A percentile compares a stretch with the other conserved stretches of the same genome.
Evolutionary conservation across 148 eudicot genomes (phyloP).

Genomic region (Tetragonia tetragonoides): DNA sequence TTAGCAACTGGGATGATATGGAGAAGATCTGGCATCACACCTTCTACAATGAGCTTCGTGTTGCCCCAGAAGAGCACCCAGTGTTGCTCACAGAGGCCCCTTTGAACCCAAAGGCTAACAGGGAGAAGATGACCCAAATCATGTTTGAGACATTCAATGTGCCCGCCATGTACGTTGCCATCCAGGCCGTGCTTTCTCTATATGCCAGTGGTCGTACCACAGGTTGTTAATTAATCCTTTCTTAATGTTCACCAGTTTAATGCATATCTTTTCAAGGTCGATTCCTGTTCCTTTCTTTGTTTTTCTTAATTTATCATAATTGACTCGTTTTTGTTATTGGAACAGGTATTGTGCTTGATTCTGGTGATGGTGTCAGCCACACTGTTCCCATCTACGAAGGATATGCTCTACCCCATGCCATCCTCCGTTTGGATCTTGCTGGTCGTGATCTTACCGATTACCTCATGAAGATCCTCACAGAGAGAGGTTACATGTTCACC

Average conservation of each 20-base stretch:
- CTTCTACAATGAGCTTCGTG: conserved; percentile 62
- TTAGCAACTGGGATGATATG: conserved; percentile 57
- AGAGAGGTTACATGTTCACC: conserved; percentile 41
- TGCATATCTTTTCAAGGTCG: neutral
- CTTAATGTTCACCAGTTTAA: no score
- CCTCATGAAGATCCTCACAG: conserved; percentile 33
- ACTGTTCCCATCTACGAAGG: conserved; percentile 5
- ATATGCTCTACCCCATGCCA: conserved; percentile 34
- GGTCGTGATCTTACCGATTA: conserved; percentile 38
- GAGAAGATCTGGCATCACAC: conserved; percentile 67
- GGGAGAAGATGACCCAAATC: conserved; percentile 57
- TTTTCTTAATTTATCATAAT: neutral
- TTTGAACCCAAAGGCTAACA: conserved; percentile 53
- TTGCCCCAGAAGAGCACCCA: conserved; percentile 61
- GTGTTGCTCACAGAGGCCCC: conserved; percentile 58
- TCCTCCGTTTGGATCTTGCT: conserved; percentile 38
- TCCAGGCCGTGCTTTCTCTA: conserved; percentile 32
- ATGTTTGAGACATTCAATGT: conserved; percentile 63
- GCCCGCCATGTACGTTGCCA: conserved; percentile 56
- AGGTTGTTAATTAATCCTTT: conserved; percentile 16
- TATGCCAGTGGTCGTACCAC: conserved; percentile 67
- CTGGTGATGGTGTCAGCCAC: conserved; percentile 39
- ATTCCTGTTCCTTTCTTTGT: neutral
- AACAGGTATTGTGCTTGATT: conserved; percentile 37
- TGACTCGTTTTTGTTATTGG: neutral